Conservation (phyloP, 2,329 filamentous ascomycete species). For the Verticillium isaacii region DNA sequence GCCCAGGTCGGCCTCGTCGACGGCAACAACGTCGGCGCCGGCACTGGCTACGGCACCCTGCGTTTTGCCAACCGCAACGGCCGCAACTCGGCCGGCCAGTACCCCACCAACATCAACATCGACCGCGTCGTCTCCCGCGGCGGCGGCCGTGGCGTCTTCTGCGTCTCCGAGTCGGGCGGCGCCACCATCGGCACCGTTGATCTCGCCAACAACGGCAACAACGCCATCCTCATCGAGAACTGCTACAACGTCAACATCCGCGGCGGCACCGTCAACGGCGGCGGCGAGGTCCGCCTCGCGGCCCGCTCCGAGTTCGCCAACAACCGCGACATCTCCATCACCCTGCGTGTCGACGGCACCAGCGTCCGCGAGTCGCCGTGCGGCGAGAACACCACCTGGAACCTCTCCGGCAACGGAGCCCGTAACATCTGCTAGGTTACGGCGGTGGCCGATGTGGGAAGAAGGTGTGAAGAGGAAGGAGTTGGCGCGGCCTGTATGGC, state of each 20-base stretch:
- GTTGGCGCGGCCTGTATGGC: not conserved
- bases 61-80: conserved; percentile 55
- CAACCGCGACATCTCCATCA: conserved; percentile 45
- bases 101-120: conserved; percentile 47
- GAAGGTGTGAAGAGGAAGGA: not conserved
- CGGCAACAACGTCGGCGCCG: conserved; percentile 47
- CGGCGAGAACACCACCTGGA: conserved; percentile 46
- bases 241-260: conserved; percentile 50
- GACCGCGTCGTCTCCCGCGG: conserved; percentile 50
- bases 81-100: conserved; percentile 39
- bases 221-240: conserved; percentile 55
- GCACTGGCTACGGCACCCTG: conserved; percentile 51
- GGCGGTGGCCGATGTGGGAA: not conserved
- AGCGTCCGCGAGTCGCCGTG: conserved; percentile 50
- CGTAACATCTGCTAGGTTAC: conserved; percentile 32
- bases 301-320: conserved; percentile 50
- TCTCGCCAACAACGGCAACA: conserved; percentile 48
- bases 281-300: conserved; percentile 49
- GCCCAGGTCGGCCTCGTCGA: conserved; percentile 49
- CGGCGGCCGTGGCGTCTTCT: conserved; percentile 53
- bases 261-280: conserved; percentile 46
- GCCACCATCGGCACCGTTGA: conserved; percentile 44
- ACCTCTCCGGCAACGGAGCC: conserved; percentile 38
- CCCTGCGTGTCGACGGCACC: conserved; percentile 42
- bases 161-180: conserved; percentile 51